These are phyloP conservation scores for Colletotrichum sp. DNA, from an alignment of 2,329 filamentous ascomycete genomes.

Conservation along the genomic window DNA sequence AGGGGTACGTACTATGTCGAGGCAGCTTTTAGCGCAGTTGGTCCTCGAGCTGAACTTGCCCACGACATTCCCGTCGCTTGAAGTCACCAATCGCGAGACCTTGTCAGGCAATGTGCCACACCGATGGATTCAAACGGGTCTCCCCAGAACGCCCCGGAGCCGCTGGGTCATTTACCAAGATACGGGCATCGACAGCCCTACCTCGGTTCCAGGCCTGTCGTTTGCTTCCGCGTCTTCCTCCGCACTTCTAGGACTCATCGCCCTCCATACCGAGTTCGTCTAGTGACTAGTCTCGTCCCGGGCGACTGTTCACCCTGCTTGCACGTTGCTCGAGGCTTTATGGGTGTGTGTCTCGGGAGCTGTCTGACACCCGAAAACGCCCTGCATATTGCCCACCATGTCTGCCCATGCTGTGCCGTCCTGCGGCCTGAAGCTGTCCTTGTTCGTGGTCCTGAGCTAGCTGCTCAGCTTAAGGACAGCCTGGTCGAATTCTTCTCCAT, in stretches of 20 bases:
- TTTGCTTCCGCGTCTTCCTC: not conserved
- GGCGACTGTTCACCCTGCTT: not conserved
- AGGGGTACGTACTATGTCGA: not conserved
- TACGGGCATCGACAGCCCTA: not conserved
- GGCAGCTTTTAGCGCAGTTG: not conserved
- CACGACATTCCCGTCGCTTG: not conserved
- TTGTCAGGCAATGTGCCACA: constrained; percentile 8
- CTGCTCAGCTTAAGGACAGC: not conserved
- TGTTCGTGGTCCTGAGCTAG: not conserved
- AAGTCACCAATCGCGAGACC: constrained; percentile 3
- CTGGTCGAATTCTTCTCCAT: not conserved
- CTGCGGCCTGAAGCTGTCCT: constrained; percentile 5
- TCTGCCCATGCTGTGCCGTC: not conserved
- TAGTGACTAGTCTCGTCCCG: constrained; percentile 3
- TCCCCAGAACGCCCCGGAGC: not conserved
- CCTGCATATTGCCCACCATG: constrained; percentile 12
- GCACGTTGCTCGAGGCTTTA: not conserved
- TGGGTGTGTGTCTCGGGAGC: constrained; percentile 7
- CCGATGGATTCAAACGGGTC: not conserved
- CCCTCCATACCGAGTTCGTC: not conserved
- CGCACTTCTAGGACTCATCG: not conserved
- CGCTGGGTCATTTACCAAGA: not conserved
- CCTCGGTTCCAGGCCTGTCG: not conserved
- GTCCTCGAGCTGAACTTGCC: not conserved
- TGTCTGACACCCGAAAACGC: constrained; percentile 4